A percentile compares a stretch with the other conserved stretches of the same genome.
These are phyloP conservation scores for Xylaria sp. DNA, from an alignment of 2,329 filamentous ascomycete genomes.

Conservation along the genomic window DNA sequence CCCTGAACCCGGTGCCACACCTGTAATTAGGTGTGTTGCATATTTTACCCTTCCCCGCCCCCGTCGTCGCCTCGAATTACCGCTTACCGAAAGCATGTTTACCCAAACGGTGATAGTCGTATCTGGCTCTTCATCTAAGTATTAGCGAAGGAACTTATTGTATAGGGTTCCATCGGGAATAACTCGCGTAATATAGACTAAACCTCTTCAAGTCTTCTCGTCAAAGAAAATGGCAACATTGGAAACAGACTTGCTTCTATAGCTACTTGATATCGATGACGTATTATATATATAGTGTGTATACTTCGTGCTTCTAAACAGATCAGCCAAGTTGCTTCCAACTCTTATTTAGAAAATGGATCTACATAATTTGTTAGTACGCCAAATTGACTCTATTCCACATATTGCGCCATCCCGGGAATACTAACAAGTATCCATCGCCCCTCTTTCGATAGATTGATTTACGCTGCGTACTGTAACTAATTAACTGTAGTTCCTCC, in stretches of 20 bases:
- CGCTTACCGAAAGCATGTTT: conserved; percentile 10
- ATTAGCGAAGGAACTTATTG: conserved; percentile 1
- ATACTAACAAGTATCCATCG: neutral
- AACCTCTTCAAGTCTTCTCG: neutral
- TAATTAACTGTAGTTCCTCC: neutral
- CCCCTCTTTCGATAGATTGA: neutral
- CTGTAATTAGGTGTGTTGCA: conserved; percentile 8
- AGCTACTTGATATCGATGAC: neutral
- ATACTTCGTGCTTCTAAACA: neutral
- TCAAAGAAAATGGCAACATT: neutral
- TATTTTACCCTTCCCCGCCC: neutral
- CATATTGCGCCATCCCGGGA: neutral
- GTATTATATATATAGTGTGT: neutral
- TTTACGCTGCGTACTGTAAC: neutral
- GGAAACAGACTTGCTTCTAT: neutral
- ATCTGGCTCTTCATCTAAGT: neutral
- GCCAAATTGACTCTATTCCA: neutral
- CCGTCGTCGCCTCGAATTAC: neutral
- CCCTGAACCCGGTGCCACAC: neutral
- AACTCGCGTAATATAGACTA: conserved; percentile 8
- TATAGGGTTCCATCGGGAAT: conserved; percentile 9
- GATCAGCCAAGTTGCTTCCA: neutral
- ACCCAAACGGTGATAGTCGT: conserved; percentile 1
- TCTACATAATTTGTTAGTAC: neutral
- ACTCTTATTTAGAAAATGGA: neutral